Evolutionary conservation across 495 filamentous ascomycete species (phyloP).

Genomic region (Emericellopsis terricola): DNA sequence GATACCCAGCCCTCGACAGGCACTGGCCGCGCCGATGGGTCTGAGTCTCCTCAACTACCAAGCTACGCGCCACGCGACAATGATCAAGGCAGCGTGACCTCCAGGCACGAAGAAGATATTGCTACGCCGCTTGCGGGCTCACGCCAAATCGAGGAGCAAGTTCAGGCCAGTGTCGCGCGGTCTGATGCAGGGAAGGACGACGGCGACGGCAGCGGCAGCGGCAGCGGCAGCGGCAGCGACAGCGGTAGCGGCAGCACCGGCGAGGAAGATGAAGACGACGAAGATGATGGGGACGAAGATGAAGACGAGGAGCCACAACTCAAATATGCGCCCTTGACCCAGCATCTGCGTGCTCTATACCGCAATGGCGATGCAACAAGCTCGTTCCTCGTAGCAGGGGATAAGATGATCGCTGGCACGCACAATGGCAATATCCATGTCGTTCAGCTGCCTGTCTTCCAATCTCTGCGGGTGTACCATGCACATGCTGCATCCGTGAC

Average conservation of each 20-base stretch:
- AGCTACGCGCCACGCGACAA: too few species aligned
- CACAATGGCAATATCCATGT: conserved; percentile 96
- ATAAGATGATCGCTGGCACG: conserved; percentile 95
- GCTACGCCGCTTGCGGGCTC: too few species aligned
- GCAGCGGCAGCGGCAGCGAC: conserved; percentile 1
- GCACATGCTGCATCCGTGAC: conserved; percentile 86
- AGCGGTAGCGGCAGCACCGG: conserved; percentile 11
- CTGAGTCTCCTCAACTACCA: too few species aligned
- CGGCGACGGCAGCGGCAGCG: not conserved
- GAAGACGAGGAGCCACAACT: conserved; percentile 92
- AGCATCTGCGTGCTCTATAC: conserved; percentile 62
- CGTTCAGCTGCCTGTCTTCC: conserved; percentile 60
- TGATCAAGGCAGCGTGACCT: too few species aligned
- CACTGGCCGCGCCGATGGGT: too few species aligned
- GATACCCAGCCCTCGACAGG: too few species aligned
- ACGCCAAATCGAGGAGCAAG: not conserved
- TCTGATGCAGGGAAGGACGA: too few species aligned
- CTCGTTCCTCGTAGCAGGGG: conserved; percentile 70
- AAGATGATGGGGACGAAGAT: conserved; percentile 61
- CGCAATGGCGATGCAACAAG: conserved; percentile 90
- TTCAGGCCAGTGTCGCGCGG: too few species aligned
- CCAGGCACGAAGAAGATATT: too few species aligned
- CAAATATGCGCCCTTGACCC: conserved; percentile 78
- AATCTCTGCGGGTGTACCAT: conserved; percentile 65
- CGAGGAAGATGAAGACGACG: conserved; percentile 31